phyloP scores from a whole-genome alignment of 2,329 filamentous ascomycete species.

The Aspergillus ustus region DNA sequence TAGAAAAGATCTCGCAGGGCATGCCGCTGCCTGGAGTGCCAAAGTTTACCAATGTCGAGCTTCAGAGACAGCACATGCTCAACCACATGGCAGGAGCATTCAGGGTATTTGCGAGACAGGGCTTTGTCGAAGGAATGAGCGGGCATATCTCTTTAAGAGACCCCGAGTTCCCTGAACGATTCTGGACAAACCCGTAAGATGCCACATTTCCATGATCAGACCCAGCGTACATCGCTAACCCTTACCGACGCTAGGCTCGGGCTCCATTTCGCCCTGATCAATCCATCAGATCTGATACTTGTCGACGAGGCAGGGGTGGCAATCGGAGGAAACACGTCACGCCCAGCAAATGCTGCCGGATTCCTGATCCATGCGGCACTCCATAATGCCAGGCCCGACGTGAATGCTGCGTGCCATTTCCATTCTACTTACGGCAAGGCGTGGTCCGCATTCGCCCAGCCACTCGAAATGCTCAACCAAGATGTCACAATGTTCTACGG shows the following conservation, averaged over 20 bases:
- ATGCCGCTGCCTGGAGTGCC: conserved; percentile 8
- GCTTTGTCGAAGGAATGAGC: conserved; percentile 27
- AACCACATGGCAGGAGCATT: conserved; percentile 52
- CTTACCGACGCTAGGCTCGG: conserved; percentile 1
- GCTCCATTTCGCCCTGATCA: conserved; percentile 28
- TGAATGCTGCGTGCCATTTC: conserved; percentile 51
- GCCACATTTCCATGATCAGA: neutral
- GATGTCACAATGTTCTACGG: conserved; percentile 64
- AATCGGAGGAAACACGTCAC: conserved; percentile 38
- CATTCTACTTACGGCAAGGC: conserved; percentile 52
- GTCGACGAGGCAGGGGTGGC: conserved; percentile 50
- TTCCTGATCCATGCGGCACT: conserved; percentile 53
- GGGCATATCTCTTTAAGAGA: conserved; percentile 52
- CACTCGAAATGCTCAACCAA: conserved; percentile 51
- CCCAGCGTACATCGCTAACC: neutral
- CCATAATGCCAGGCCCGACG: conserved; percentile 61
- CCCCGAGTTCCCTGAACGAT: conserved; percentile 36
- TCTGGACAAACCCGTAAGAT: conserved; percentile 46
- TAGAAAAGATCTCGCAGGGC: conserved; percentile 14
- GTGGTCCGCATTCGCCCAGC: conserved; percentile 48
- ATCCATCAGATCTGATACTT: conserved; percentile 49
- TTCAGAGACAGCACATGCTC: conserved; percentile 11
- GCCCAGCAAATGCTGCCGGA: conserved; percentile 51
- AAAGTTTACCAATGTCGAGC: conserved; percentile 6
- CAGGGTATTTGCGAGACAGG: conserved; percentile 24